Percentiles rank a stretch among this genome's conserved stretches.
Evolutionary conservation across 305 asterid genomes (phyloP).

Genomic region (Fraxinus baroniana): DNA sequence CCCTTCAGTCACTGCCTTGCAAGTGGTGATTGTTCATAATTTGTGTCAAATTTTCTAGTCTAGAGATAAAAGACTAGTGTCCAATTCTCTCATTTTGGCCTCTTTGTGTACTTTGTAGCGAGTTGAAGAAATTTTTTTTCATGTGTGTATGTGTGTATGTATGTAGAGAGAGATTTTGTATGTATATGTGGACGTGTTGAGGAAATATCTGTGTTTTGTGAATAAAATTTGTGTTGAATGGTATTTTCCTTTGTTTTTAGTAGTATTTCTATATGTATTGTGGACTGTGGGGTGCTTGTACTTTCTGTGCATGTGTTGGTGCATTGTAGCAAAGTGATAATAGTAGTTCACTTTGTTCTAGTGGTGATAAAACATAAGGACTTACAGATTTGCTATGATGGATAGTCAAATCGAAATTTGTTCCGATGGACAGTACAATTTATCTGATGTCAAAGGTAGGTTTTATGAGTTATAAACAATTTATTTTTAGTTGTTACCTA

Average conservation of each 20-base stretch:
- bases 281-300: neutral
- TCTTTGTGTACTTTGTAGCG: neutral
- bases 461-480: neutral
- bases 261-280: neutral
- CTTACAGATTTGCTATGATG: neutral
- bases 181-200: neutral
- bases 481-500: neutral
- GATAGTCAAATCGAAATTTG: neutral
- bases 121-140: constrained; percentile 2
- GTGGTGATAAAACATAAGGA: neutral
- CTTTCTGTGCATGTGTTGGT: neutral
- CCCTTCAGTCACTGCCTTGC: neutral
- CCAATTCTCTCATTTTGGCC: neutral
- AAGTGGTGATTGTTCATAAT: neutral
- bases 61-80: neutral
- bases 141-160: too few relatives aligned
- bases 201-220: neutral
- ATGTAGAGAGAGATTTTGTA: neutral
- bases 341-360: neutral
- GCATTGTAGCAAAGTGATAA: neutral
- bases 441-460: neutral
- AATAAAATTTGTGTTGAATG: neutral
- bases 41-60: neutral
- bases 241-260: neutral
- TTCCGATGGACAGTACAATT: neutral